phyloP scores from a whole-genome alignment of 2,329 filamentous ascomycete species.

The Cladorrhinum sp. region DNA sequence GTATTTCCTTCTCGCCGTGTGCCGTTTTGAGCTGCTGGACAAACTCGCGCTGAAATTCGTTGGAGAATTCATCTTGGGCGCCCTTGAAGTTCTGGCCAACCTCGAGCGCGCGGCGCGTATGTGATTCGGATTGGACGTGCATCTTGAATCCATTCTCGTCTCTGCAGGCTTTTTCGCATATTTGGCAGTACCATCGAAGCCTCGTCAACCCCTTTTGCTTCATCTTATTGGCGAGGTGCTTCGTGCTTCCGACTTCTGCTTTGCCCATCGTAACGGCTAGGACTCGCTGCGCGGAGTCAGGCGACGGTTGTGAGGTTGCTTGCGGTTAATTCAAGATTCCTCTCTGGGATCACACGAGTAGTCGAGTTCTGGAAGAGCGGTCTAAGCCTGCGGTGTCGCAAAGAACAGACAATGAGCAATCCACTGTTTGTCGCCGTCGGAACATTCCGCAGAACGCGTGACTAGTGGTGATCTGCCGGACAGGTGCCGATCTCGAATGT shows the following conservation, averaged over 20 bases:
- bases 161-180: slow-evolving; percentile 44
- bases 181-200: slow-evolving; percentile 63
- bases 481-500: background rate
- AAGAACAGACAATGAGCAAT: background rate
- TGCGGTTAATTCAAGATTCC: background rate
- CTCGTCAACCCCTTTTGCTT: slow-evolving; percentile 77
- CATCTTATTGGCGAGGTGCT: slow-evolving; percentile 85
- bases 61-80: slow-evolving; percentile 80
- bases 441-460: background rate
- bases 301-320: slow-evolving; percentile 11
- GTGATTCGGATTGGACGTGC: slow-evolving; percentile 79
- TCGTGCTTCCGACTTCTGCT: slow-evolving; percentile 90
- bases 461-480: background rate
- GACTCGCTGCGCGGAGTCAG: slow-evolving; percentile 25
- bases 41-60: slow-evolving; percentile 80
- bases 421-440: background rate
- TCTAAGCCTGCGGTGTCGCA: background rate
- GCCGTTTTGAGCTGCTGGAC: slow-evolving; percentile 71
- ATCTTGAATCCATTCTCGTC: slow-evolving; percentile 92
- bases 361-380: background rate
- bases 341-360: background rate
- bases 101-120: slow-evolving; percentile 84
- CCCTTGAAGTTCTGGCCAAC: slow-evolving; percentile 83
- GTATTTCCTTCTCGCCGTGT: slow-evolving; percentile 86
- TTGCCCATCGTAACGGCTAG: slow-evolving; percentile 67